Base-by-base conservation (phyloP, 257 asterid genomes). In the Mentha longifolia region DNA sequence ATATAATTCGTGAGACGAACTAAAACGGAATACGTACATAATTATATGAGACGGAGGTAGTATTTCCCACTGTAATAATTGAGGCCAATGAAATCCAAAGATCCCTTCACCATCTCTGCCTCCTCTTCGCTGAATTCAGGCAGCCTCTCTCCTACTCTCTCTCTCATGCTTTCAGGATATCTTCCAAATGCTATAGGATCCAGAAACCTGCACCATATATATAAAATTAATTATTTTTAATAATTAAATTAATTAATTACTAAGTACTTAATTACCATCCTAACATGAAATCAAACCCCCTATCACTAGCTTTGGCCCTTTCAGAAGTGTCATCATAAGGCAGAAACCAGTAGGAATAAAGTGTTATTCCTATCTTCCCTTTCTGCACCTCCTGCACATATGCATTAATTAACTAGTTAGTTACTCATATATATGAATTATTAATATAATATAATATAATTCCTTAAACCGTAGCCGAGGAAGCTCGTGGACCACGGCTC, bases 211-310 rank as follows among this genome's bases (percentile, higher is more conserved):
- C 37, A 63, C 13, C 25, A 22, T 22, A 22, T 22, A 22, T 22
- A 22, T 22, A 22, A 22, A 22, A 22, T 22, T n/a, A n/a, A n/a
- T 37, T 22, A 22, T 22, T 22, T 22, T 22, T 22, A 22, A 0
- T 22, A 0, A 22, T 0, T 2, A 22, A 22, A 22, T 22, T 22
- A 22, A 22, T 22, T 22, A 22, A 22, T 22, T 22, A 22, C 25
- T 22, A 22, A 1, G 1, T 22, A 22, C 3, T 39, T 39, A 39
- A 83, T 76, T 37, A 86, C 92, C 89, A 80, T 74, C 92, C 92
- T 50, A 75, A 71, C 87, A 86, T 80, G 73, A 86, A 86, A 49
- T 80, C 89, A 15, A 86, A 68, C 7, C 75, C 82, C 54, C 89
- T 72, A 43, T 65, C 47, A 54, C 9, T 67, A 37, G 85, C 78